These are phyloP conservation scores for Linaria vulgaris DNA, from an alignment of 257 asterid genomes.

Conservation along the genomic window DNA sequence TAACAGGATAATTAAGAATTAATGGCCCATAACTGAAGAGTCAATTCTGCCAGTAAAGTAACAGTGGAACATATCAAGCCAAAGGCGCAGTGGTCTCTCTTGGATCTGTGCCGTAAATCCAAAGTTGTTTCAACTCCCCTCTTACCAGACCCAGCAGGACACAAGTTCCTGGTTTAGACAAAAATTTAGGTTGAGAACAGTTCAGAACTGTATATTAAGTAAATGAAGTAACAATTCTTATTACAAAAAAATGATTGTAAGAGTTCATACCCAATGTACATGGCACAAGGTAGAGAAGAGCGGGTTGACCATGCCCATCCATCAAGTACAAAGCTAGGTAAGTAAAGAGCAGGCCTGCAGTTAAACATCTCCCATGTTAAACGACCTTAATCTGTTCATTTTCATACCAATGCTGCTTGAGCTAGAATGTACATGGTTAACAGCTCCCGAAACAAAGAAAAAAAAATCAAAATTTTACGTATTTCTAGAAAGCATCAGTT, in stretches of 20 bases:
- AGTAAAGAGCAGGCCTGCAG: constrained; percentile 74
- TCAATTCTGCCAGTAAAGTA: background rate
- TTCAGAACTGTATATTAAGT: background rate
- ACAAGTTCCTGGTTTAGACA: constrained; percentile 56
- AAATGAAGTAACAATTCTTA: background rate
- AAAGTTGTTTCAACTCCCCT: constrained; percentile 73
- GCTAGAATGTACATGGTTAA: background rate
- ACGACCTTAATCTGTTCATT: background rate
- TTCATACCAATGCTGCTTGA: constrained; percentile 4
- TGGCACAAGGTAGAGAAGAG: constrained; percentile 92
- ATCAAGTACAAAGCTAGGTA: constrained; percentile 82
- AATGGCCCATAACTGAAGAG: background rate
- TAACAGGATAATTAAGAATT: background rate
- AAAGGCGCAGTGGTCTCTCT: constrained; percentile 23
- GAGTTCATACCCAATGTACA: constrained; percentile 71
- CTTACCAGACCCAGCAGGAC: constrained; percentile 66
- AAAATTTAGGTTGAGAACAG: constrained; percentile 8
- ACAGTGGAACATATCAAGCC: constrained; percentile 33
- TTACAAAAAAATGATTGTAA: constrained; percentile 5
- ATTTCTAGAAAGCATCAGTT: no score
- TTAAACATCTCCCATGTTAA: constrained; percentile 18
- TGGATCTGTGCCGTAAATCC: constrained; percentile 47
- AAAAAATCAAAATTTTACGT: background rate
- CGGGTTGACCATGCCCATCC: constrained; percentile 97
- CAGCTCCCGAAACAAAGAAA: background rate